Evolutionary conservation across 1,284 basidiomycete species (phyloP), one percentile per base, ranked within the genome.

Genomic region (Rhodotorula sp.): DNA sequence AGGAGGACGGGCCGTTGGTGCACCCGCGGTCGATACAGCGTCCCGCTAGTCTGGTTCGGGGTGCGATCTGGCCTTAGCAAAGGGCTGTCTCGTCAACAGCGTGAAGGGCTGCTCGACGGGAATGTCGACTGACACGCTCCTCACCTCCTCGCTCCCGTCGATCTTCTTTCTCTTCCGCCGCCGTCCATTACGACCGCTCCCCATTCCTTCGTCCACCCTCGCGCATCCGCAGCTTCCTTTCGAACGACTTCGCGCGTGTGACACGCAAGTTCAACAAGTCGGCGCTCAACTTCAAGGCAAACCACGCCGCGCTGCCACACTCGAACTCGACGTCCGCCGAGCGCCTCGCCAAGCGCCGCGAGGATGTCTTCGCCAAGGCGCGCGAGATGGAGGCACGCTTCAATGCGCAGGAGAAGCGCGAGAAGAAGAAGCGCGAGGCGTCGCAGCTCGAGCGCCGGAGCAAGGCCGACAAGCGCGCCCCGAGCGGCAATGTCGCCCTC

Each of bases 161-260:
- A 22, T 17, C 61, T 27, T 13, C 29, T 29, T 17, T 25, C 41
- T 22, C 22, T 13, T 1, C 34, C 21, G 1, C 27, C 50, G 12
- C 9, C 25, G 6, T n/a, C 50, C 13, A 10, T 51, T n/a, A 3
- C 27, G 4, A 27, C 27, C 19, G 19, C 50, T 51, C 50, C 2
- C 25, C 7, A 10, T 29, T 2, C 55, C 34, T 36, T 21, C 36
- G 22, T 37, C 36, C 8, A 2, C 13, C 3, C 6, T 1, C 17
- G 9, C 34, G 10, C 29, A 0, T 29, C 2, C 17, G 5, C 63
- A 76, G 75, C 19, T 76, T 75, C 71, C 68, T 76, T 46, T 7
- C 34, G 5, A 73, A 71, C 58, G 75, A 76, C 50, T 62, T 73
- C 27, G 50, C 37, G 8, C 73, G 73, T 12, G 65, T 68, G 0